Evolutionary conservation across 1,284 basidiomycete species (phyloP), one percentile per base, ranked within the genome.

Genomic region (Golubevia sp.): DNA sequence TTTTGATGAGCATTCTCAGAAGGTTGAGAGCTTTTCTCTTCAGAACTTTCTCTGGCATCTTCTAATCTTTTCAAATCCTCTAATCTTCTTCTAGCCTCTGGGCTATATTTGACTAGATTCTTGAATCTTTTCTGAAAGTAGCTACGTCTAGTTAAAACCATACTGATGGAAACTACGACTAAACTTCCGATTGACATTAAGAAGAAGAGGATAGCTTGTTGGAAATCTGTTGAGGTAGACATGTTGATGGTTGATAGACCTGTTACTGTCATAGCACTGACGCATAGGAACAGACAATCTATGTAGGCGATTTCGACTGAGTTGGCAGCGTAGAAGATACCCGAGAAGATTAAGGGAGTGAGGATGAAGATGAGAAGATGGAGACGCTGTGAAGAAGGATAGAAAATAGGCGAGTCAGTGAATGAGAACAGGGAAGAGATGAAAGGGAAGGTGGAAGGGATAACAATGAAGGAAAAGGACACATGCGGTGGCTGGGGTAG

Each of bases 221-320:
- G 92, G 86, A 89, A 91, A 54, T 85, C 84, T 0, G 91, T 93
- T 73, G 92, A 84, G 52, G 86, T 85, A 76, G 90, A 92, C 73
- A 93, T 83, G 81, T 93, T 89, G 70, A 92, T 85, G 3, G 91
- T 90, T 50, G 88, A 87, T 25, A 94, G 86, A 13, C 92, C 92
- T 71, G 91, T 92, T 63, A 92, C 90, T 2, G 90, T 89, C 86
- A 92, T 89, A 7, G 91, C 89, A 80, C 89, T 91, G 76, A 92
- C 87, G 66, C 88, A 91, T 74, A 88, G 87, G 85, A 89, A 94
- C 51, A 93, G 86, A 11, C 89, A 84, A 66, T 93, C 92, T 77
- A 92, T 87, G 82, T 91, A 93, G 13, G 65, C 58, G 52, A 82
- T 63, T 52, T 72, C 63, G 24, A 55, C 61, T 27, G 71, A 71